These are phyloP conservation scores for Isabelozyma gotoi DNA, from an alignment of 805 yeast genomes.

Conservation along the genomic window DNA sequence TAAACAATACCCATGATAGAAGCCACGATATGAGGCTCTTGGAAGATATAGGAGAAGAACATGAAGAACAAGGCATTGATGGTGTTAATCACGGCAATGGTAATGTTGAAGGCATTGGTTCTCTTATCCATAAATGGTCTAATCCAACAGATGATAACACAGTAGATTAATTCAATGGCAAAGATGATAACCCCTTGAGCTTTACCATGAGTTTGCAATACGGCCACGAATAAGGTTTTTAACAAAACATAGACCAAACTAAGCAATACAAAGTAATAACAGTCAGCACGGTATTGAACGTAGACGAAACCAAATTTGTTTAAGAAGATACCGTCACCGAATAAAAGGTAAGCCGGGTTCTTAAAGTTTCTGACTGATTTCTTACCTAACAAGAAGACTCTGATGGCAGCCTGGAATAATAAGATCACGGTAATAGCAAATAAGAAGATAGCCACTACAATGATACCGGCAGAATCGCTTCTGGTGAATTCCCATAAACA, in stretches of 20 bases:
- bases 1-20: conserved; percentile 90
- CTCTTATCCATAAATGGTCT: conserved; percentile 94
- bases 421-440: conserved; percentile 58
- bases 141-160: conserved; percentile 60
- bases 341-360: conserved; percentile 89
- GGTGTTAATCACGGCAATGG: conserved; percentile 75
- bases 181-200: conserved; percentile 78
- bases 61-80: conserved; percentile 83
- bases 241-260: conserved; percentile 64
- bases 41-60: conserved; percentile 83
- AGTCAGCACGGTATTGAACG: conserved; percentile 85
- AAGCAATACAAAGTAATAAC: conserved; percentile 78
- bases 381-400: conserved; percentile 74
- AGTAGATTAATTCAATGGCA: conserved; percentile 70
- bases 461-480: conserved; percentile 78
- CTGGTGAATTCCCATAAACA: conserved; percentile 88
- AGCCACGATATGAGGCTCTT: conserved; percentile 83
- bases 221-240: conserved; percentile 82
- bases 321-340: conserved; percentile 76
- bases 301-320: conserved; percentile 91
- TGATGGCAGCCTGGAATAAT: conserved; percentile 67
- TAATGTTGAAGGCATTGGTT: conserved; percentile 90
- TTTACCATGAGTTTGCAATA: conserved; percentile 77
- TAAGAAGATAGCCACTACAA: conserved; percentile 76
- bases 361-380: conserved; percentile 70